Percentiles rank a stretch among this genome's conserved stretches.
Conservation (phyloP, 768 basidiomycete species). For the Mycena vulgaris region DNA sequence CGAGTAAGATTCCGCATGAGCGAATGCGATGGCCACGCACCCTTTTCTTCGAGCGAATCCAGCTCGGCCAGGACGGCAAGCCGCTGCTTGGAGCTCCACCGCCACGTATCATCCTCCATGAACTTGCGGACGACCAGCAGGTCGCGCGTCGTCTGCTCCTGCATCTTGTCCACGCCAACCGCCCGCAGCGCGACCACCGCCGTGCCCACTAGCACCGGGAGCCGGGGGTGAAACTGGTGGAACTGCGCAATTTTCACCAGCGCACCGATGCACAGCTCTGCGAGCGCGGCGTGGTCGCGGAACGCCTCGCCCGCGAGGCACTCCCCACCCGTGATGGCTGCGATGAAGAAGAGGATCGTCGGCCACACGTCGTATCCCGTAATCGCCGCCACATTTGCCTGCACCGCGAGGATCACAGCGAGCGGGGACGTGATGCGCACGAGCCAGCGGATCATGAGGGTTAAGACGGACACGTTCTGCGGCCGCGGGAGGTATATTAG, state of each 20-base stretch:
- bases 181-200: conserved; percentile 4
- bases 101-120: conserved; percentile 30
- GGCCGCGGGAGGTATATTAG: conserved; percentile 20
- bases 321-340: conserved; percentile 4
- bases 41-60: background rate
- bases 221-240: conserved; percentile 34
- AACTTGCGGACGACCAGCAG: conserved; percentile 16
- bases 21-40: background rate
- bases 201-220: conserved; percentile 15
- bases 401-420: conserved; percentile 13
- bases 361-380: conserved; percentile 24
- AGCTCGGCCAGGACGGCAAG: conserved; percentile 16
- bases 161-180: background rate
- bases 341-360: conserved; percentile 33
- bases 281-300: conserved; percentile 10
- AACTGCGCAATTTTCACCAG: conserved; percentile 29
- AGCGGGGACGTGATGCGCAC: conserved; percentile 28
- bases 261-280: conserved; percentile 19
- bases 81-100: conserved; percentile 31
- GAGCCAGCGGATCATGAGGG: conserved; percentile 32
- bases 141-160: background rate
- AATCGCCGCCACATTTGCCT: conserved; percentile 15
- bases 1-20: background rate
- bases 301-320: conserved; percentile 10
- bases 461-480: conserved; percentile 9